Conservation (phyloP, 2,329 filamentous ascomycete genomes). For the Reticulascus tulasneorum region DNA sequence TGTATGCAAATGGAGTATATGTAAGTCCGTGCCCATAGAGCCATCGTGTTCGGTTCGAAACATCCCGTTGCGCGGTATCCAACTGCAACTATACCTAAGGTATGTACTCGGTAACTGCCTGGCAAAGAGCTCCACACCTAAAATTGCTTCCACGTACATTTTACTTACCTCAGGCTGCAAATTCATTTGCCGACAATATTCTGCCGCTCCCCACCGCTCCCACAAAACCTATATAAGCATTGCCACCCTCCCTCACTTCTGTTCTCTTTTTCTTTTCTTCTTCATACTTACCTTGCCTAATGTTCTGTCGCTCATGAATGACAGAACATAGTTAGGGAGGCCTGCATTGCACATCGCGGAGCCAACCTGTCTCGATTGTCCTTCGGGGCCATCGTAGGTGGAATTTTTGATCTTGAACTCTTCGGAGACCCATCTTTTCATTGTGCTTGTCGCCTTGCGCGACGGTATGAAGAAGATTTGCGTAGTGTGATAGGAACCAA, state of each 20-base stretch:
- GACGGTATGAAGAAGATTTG: slow-evolving; percentile 19
- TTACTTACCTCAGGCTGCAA: too few species aligned
- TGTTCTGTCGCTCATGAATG: slow-evolving; percentile 39
- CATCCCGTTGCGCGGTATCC: too few species aligned
- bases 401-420: slow-evolving; percentile 18
- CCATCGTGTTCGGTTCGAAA: slow-evolving; percentile 4
- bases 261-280: slow-evolving; percentile 17
- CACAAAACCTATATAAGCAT: slow-evolving; percentile 29
- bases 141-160: too few species aligned
- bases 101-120: too few species aligned
- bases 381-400: slow-evolving; percentile 16
- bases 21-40: slow-evolving; percentile 9
- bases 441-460: slow-evolving; percentile 9
- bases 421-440: slow-evolving; percentile 16
- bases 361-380: slow-evolving; percentile 15
- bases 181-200: too few species aligned
- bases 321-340: slow-evolving; percentile 35
- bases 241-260: slow-evolving; percentile 4
- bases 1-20: slow-evolving; percentile 9
- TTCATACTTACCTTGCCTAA: slow-evolving; percentile 51
- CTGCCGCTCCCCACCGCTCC: too few species aligned
- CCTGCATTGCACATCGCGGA: slow-evolving; percentile 48
- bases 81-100: too few species aligned
- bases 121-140: too few species aligned
- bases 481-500: too few species aligned